Conservation (phyloP, 2,329 filamentous ascomycete species). For the Microsporum canis region DNA sequence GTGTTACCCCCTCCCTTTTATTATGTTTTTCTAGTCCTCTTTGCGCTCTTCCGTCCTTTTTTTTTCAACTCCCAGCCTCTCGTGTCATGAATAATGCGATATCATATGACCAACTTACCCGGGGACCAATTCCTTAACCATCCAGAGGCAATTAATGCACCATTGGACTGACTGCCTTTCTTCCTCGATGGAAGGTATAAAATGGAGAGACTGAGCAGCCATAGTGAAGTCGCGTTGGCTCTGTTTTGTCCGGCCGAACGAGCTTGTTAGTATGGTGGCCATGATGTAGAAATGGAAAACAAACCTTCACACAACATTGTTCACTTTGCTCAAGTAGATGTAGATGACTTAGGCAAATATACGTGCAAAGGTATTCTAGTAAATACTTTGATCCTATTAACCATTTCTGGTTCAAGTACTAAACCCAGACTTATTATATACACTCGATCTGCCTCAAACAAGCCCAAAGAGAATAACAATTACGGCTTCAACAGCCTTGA, state of each 20-base stretch:
- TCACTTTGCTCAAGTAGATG: not conserved
- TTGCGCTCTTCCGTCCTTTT: conserved; percentile 12
- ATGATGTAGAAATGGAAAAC: not conserved
- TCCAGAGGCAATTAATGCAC: not conserved
- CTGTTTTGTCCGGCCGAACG: not conserved
- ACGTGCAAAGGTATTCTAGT: not conserved
- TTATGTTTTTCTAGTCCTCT: conserved; percentile 8
- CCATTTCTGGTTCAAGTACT: too few species aligned
- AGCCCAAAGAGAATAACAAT: conserved; percentile 24
- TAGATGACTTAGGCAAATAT: not conserved
- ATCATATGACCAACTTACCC: conserved; percentile 3
- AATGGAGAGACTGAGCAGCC: not conserved
- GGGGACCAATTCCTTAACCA: not conserved
- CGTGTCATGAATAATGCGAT: conserved; percentile 8
- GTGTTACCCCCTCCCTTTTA: not conserved
- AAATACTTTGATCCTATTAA: not conserved
- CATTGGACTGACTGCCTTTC: not conserved
- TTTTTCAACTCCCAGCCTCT: not conserved
- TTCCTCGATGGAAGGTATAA: not conserved
- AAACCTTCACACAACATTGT: not conserved
- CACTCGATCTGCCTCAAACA: not conserved
- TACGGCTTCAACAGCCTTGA: conserved; percentile 28
- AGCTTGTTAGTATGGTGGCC: not conserved
- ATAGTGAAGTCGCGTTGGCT: not conserved
- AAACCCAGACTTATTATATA: too few species aligned